Evolutionary conservation across 768 basidiomycete genomes (phyloP), one percentile per base, ranked within the genome.

Genomic region (Leccinum boreale): DNA sequence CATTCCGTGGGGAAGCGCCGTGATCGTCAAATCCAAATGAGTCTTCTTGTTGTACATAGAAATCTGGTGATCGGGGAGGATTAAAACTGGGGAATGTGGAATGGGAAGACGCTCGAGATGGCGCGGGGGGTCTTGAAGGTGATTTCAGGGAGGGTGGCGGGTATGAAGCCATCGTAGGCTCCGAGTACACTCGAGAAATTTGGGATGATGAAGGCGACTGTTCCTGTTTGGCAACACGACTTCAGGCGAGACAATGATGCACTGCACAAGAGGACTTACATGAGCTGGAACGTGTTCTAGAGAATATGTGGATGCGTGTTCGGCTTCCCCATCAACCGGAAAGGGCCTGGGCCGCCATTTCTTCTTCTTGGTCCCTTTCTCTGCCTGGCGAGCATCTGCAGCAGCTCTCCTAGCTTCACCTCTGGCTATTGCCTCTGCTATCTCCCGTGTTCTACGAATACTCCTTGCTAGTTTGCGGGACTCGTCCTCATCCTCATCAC

Each of bases 401-500:
- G 68, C 60, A 29, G 58, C 61, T 35, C 47, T 62, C 54, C 57
- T 60, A 11, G 62, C 62, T 29, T 64, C 58, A 10, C 62, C 66
- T 55, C 58, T 64, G 5, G 58, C 62, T 7, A 48, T 57, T 10
- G 62, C 58, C 24, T 67, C 63, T 10, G 52, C 63, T 42, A 63
- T 72, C 59, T 61, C 70, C 45, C 68, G 59, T 50, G 69, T 63
- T 52, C 63, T 74, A 39, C 69, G 74, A 17, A 68, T 72, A 57
- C 71, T 76, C 52, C 63, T 75, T 10, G 70, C 69, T 6, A 76
- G 60, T 11, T 60, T 69, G 7, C 64, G 65, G 53, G 75, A 64
- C 28, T 73, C 64, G 7, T 71, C 69, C 24, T 73, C 73, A 11
- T 78, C 79, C 11, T 78, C 77, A 15, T 81, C 81, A n/a, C 75